phyloP scores from a whole-genome alignment of 129 eudicot genomes.

The sunflower (Helianthus annuus) region HanXRQr2.0-SUNRISE NC_035445.2:92255053-92255552 shows the following conservation, averaged over 20 bases:
- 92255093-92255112: too few species aligned
- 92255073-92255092: too few species aligned
- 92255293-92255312: not conserved
- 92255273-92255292: not conserved
- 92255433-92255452: not conserved
- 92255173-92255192: too few species aligned
- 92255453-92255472: not conserved
- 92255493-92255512: not conserved
- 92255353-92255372: slow-evolving; percentile 1
- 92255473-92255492: not conserved
- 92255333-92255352: not conserved
- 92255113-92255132: too few species aligned
- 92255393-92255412: slow-evolving; percentile 5
- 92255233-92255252: not conserved
- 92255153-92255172: too few species aligned
- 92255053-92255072: too few species aligned
- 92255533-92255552: not conserved
- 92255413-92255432: not conserved
- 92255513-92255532: not conserved
- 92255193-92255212: too few species aligned
- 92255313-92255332: not conserved
- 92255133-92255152: too few species aligned
- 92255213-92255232: not conserved
- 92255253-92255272: not conserved
- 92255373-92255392: slow-evolving; percentile 3